Percentiles rank a stretch among this genome's conserved stretches.
Conservation (phyloP, 139 green algal species). For the Ostreobium quekettii region DNA sequence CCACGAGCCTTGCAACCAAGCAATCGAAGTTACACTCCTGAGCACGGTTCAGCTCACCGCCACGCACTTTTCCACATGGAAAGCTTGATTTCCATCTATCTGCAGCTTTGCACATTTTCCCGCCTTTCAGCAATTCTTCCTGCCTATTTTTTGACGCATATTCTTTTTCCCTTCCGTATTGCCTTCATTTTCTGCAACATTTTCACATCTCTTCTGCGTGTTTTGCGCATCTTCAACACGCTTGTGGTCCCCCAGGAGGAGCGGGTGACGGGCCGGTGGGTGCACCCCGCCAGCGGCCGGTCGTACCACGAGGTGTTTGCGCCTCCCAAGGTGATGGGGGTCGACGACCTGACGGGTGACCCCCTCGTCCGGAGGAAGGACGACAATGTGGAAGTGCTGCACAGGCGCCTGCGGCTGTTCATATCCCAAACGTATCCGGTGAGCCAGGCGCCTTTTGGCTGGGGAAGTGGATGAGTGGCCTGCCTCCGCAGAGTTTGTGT, state of each 20-base stretch:
- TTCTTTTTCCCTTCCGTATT: too few species aligned
- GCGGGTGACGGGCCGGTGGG: constrained; percentile 76
- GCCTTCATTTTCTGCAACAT: too few species aligned
- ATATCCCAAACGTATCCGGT: constrained; percentile 84
- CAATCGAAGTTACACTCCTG: too few species aligned
- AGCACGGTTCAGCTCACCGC: too few species aligned
- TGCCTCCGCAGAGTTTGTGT: background rate
- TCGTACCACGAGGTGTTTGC: constrained; percentile 96
- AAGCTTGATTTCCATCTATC: too few species aligned
- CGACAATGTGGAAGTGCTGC: constrained; percentile 96
- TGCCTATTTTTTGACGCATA: too few species aligned
- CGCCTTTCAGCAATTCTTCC: too few species aligned
- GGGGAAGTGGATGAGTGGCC: background rate
- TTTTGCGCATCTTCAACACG: background rate
- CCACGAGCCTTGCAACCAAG: too few species aligned
- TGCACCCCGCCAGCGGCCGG: constrained; percentile 83
- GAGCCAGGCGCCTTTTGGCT: constrained; percentile 4
- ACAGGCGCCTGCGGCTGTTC: constrained; percentile 80
- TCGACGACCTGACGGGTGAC: constrained; percentile 80
- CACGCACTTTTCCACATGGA: too few species aligned
- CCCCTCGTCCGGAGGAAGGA: constrained; percentile 93
- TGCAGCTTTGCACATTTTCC: too few species aligned
- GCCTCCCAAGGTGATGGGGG: constrained; percentile 66
- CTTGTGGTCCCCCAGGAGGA: too few species aligned
- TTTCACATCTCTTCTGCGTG: constrained; percentile 1